phyloP scores from a whole-genome alignment of 495 filamentous ascomycete genomes.

The Emericellopsis terricola region DNA sequence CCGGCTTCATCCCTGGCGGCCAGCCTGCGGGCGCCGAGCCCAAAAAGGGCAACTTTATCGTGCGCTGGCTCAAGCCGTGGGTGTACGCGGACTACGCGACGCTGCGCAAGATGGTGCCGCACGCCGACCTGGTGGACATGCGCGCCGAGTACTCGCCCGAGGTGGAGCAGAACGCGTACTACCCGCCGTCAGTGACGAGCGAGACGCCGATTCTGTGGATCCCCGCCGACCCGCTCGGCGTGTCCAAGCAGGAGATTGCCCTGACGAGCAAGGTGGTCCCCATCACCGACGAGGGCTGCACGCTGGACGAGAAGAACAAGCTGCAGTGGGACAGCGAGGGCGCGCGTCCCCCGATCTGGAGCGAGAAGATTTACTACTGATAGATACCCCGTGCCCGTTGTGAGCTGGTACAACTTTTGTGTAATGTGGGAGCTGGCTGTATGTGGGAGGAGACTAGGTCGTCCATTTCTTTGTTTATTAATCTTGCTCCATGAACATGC shows the following conservation, averaged over 20 bases:
- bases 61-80: conserved; percentile 65
- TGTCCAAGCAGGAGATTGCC: conserved; percentile 58
- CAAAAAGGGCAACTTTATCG: conserved; percentile 29
- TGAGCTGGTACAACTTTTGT: too few species aligned
- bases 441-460: too few species aligned
- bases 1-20: conserved; percentile 5
- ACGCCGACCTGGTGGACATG: conserved; percentile 14
- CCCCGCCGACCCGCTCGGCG: conserved; percentile 54
- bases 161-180: conserved; percentile 52
- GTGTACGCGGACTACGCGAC: conserved; percentile 51
- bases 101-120: conserved; percentile 54
- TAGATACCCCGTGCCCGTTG: too few species aligned
- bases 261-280: conserved; percentile 54
- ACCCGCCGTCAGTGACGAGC: conserved; percentile 50
- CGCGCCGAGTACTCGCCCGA: conserved; percentile 35
- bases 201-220: conserved; percentile 66
- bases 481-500: too few species aligned
- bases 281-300: conserved; percentile 71
- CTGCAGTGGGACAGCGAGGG: conserved; percentile 58
- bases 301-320: conserved; percentile 62
- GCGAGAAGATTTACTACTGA: conserved; percentile 46
- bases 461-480: too few species aligned
- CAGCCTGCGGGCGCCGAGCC: conserved; percentile 6
- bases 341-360: conserved; percentile 59
- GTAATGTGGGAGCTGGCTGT: too few species aligned